Percentiles rank a stretch among this genome's conserved stretches.
Evolutionary conservation across 192 early-diverging fungal genomes (phyloP).

Genomic region (Backusella tarrabulga): DNA sequence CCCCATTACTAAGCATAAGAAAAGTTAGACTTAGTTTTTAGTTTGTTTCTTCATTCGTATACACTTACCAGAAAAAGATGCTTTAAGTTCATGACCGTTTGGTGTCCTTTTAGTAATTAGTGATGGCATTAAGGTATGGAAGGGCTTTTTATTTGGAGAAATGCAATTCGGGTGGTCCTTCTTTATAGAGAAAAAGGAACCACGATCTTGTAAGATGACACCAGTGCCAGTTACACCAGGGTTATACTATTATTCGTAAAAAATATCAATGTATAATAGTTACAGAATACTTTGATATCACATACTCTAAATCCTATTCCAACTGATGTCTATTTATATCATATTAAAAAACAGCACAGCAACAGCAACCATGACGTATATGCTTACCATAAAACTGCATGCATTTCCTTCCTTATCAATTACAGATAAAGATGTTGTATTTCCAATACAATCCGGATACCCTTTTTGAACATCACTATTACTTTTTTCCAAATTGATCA

Average conservation of each 20-base stretch:
- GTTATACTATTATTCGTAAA: slow-evolving; percentile 25
- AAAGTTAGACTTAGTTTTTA: not conserved
- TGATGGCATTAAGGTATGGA: slow-evolving; percentile 78
- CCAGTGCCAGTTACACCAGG: slow-evolving; percentile 59
- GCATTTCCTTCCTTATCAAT: slow-evolving; percentile 78
- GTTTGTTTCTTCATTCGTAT: not conserved
- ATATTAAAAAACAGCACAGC: not conserved
- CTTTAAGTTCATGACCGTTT: slow-evolving; percentile 35
- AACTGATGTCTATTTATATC: slow-evolving; percentile 42
- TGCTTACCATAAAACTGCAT: slow-evolving; percentile 68
- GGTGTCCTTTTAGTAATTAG: slow-evolving; percentile 48
- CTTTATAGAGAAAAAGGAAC: slow-evolving; percentile 61
- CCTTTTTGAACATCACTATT: slow-evolving; percentile 50
- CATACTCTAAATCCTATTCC: slow-evolving; percentile 49
- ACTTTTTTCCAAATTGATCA: slow-evolving; percentile 49
- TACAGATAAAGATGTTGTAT: slow-evolving; percentile 77
- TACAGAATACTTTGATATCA: slow-evolving; percentile 16
- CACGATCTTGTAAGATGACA: slow-evolving; percentile 69
- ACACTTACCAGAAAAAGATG: slow-evolving; percentile 45
- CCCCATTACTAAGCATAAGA: slow-evolving; percentile 59
- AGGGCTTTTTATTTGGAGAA: slow-evolving; percentile 66
- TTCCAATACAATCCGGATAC: slow-evolving; percentile 54
- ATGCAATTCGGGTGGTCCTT: slow-evolving; percentile 61
- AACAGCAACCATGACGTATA: not conserved
- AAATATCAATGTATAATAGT: not conserved